Percentiles rank a stretch among this genome's conserved stretches.
Conservation (phyloP, 139 green algal species). For the Nannochloris sp. region DNA sequence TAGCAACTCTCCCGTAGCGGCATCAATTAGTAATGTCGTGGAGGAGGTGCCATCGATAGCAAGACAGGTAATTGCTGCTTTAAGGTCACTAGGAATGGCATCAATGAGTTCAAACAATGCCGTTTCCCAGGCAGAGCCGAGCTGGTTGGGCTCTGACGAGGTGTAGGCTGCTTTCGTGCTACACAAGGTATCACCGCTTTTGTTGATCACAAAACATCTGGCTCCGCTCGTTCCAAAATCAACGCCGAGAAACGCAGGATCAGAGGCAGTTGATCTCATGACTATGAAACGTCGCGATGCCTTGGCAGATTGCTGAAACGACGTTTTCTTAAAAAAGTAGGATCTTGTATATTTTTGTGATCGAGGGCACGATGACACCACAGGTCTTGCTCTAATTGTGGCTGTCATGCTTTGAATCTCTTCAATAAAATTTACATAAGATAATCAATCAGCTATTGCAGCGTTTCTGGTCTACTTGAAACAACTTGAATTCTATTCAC, state of each 20-base stretch:
- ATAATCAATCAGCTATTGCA: no score
- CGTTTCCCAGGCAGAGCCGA: not conserved
- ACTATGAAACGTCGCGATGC: no score
- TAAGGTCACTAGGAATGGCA: constrained; percentile 15
- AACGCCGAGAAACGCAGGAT: constrained; percentile 58
- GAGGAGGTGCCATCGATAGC: constrained; percentile 84
- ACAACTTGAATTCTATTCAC: no score
- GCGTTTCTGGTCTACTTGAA: no score
- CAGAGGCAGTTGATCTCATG: no score
- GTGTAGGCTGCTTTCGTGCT: not conserved
- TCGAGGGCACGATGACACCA: no score
- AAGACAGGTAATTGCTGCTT: constrained; percentile 22
- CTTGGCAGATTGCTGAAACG: no score
- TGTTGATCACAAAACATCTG: constrained; percentile 66
- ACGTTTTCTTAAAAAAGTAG: no score
- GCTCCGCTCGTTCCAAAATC: constrained; percentile 89
- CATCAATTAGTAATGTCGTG: constrained; percentile 79
- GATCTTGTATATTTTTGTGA: no score
- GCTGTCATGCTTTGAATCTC: no score
- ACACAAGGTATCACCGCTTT: constrained; percentile 13
- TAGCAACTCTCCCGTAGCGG: constrained; percentile 34
- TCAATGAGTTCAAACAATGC: constrained; percentile 46
- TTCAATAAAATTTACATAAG: no score
- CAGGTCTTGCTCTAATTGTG: no score
- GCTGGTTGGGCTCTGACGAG: not conserved